These are phyloP conservation scores for Aechmea fasciata DNA, from an alignment of 176 grass and related monocot genomes.

Conservation along the genomic window DNA sequence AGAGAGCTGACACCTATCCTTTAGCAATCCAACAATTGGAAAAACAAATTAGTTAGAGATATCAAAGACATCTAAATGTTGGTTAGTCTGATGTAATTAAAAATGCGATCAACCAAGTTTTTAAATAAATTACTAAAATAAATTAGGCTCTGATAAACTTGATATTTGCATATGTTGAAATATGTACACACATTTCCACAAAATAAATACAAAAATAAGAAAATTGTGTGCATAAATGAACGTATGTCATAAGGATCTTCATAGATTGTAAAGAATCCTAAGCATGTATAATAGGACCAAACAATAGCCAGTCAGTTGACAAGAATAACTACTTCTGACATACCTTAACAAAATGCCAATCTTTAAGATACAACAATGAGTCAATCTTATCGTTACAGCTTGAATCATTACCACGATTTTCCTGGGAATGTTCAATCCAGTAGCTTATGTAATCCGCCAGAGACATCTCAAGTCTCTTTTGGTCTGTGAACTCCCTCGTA, in stretches of 20 bases:
- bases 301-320: background rate
- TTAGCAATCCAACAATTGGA: background rate
- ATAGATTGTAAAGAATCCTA: conserved; percentile 1
- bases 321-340: background rate
- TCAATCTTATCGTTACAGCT: conserved; percentile 6
- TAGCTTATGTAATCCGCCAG: conserved; percentile 50
- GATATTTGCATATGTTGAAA: background rate
- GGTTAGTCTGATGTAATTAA: background rate
- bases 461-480: conserved; percentile 78
- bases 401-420: conserved; percentile 2
- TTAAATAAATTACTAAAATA: background rate
- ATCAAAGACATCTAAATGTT: background rate
- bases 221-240: background rate
- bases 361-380: conserved; percentile 69
- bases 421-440: conserved; percentile 29
- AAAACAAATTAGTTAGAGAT: conserved; percentile 13
- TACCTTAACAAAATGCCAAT: conserved; percentile 96
- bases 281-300: background rate
- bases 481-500: conserved; percentile 54
- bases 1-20: too few relatives aligned
- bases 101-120: background rate
- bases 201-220: background rate
- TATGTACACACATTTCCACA: background rate
- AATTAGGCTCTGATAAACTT: too few relatives aligned
- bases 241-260: background rate